Conservation (phyloP, 116 monocot genomes). For the Dioscorea cayenensis region DNA sequence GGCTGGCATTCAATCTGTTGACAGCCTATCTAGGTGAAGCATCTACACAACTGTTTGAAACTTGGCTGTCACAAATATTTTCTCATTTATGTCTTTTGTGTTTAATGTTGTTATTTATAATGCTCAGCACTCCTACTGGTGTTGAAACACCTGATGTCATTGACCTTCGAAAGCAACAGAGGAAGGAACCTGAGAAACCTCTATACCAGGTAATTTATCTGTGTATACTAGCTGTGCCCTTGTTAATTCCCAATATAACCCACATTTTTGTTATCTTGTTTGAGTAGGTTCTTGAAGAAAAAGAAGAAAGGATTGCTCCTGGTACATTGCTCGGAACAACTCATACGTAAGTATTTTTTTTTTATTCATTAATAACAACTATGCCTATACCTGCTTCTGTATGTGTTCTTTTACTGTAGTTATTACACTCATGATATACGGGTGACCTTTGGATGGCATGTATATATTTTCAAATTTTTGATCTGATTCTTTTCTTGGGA, state of each 20-base stretch:
- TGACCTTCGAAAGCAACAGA: conserved; percentile 94
- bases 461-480: neutral
- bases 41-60: neutral
- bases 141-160: conserved; percentile 99
- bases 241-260: neutral
- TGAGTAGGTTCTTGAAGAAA: conserved; percentile 88
- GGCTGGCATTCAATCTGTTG: conserved; percentile 93
- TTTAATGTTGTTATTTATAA: conserved; percentile 1
- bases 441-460: neutral
- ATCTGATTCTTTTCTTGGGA: conserved; percentile 9
- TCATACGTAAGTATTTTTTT: conserved; percentile 65
- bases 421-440: neutral
- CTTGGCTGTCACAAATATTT: neutral
- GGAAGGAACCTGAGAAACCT: conserved; percentile 90
- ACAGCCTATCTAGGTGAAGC: conserved; percentile 81
- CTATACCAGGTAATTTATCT: conserved; percentile 70
- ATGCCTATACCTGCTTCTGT: neutral
- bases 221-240: neutral
- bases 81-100: neutral
- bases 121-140: conserved; percentile 84
- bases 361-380: neutral
- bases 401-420: neutral
- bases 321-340: conserved; percentile 83
- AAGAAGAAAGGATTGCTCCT: conserved; percentile 93
- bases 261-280: conserved; percentile 1